Base-by-base conservation (phyloP, 192 early-diverging fungal species). In the Dissophora ornata region DNA sequence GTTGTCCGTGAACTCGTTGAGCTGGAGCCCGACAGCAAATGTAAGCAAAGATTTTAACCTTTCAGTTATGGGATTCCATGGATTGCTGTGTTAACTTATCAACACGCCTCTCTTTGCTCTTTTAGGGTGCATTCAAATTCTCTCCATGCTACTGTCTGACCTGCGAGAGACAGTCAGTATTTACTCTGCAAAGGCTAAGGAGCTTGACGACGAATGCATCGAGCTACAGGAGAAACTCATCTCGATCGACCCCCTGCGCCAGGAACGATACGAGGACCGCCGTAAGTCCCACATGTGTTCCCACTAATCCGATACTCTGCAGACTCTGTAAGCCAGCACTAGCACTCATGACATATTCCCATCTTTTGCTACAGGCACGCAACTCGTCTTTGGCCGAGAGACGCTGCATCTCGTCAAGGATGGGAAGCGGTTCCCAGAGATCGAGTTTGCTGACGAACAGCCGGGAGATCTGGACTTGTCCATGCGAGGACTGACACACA, bases 11-110 rank as follows among this genome's bases (percentile, higher is more conserved):
- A 94, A 60, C 68, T 96, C 21, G 47, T 87, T 11, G 93, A 94
- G 25, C 16, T 93, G 13, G 94, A 96, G 62, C 92, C 93, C 1
- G 90, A 95, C 30, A 89, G 89, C 57, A 93, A 92, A 87, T 95
- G 92, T 93, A 84, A 78, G 81, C 2, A 24, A 34, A 45, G 24
- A 12, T 29, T 1, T 10, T 30, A 11, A 29, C 32, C n/a, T 41
- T 45, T 45, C 18, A 45, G 33, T 24, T 48, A 29, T n/a, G 19
- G 42, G 44, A 30, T 15, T 21, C 15, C n/a, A 21, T 29, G 1
- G 5, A 45, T 21, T 42, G 26, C 38, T 4, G 38, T 24, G 21
- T 53, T 30, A n/a, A n/a, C 9, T 53, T 2, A 53, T 13, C 9
- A 18, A n/a, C 13, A 6, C n/a, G 1, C 3, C 46, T 30, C 21